A percentile compares a stretch with the other conserved stretches of the same genome.
Evolutionary conservation across 257 asterid genomes (phyloP).

Genomic region (Scutellaria minor): DNA sequence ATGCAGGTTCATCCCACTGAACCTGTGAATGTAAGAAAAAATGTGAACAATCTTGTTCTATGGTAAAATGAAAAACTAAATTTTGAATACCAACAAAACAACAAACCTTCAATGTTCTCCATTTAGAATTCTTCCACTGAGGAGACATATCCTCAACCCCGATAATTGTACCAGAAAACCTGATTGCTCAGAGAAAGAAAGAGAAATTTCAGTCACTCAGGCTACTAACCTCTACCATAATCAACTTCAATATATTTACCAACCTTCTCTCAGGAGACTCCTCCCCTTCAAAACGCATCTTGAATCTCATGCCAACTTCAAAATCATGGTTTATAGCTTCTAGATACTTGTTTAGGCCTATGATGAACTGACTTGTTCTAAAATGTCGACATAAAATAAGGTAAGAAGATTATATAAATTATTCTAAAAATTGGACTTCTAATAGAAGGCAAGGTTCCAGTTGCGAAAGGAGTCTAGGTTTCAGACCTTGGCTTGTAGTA

Average conservation of each 20-base stretch:
- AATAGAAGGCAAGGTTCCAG: not conserved
- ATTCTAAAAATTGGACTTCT: not conserved
- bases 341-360: constrained; percentile 70
- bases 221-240: constrained; percentile 1
- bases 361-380: constrained; percentile 82
- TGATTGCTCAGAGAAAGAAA: constrained; percentile 33
- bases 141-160: constrained; percentile 71
- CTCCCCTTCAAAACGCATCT: constrained; percentile 82
- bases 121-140: constrained; percentile 66
- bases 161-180: constrained; percentile 79
- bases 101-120: constrained; percentile 79
- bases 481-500: constrained; percentile 81
- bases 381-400: constrained; percentile 17
- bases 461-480: constrained; percentile 15
- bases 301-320: constrained; percentile 79
- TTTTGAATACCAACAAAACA: constrained; percentile 12
- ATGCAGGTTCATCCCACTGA: constrained; percentile 84
- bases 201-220: constrained; percentile 16
- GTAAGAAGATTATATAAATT: not conserved
- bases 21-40: constrained; percentile 47
- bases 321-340: constrained; percentile 64
- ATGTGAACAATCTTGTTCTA: not conserved
- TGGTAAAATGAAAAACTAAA: constrained; percentile 3
- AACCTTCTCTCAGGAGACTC: constrained; percentile 87
- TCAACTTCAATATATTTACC: constrained; percentile 10